Percentiles rank a stretch among this genome's conserved stretches.
phyloP scores from a whole-genome alignment of 305 asterid species.

The Caryopteris hybrid region DNA sequence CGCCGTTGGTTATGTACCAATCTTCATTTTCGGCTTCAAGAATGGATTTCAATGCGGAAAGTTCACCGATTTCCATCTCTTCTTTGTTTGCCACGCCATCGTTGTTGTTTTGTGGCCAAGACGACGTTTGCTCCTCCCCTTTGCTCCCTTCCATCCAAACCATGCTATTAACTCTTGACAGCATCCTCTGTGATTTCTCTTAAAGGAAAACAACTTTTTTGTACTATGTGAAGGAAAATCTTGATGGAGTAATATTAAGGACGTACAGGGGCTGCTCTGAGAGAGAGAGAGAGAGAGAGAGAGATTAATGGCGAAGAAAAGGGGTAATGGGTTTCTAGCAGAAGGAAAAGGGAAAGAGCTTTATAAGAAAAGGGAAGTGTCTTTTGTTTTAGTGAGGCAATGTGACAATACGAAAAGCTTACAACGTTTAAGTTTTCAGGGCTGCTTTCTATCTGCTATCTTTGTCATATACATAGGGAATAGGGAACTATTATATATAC shows the following conservation, averaged over 20 bases:
- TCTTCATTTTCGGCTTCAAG: slow-evolving; percentile 60
- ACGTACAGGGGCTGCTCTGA: no score
- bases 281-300: slow-evolving; percentile 4
- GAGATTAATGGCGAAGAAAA: no score
- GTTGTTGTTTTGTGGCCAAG: slow-evolving; percentile 45
- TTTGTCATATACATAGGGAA: neutral
- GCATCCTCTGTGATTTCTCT: slow-evolving; percentile 28
- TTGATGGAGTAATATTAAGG: no score
- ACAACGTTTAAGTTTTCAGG: slow-evolving; percentile 27
- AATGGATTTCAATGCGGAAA: slow-evolving; percentile 71
- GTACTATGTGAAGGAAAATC: no score
- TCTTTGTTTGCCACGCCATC: slow-evolving; percentile 30
- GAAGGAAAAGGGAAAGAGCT: slow-evolving; percentile 34
- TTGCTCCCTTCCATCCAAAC: slow-evolving; percentile 62
- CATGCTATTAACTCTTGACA: slow-evolving; percentile 63
- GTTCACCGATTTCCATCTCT: slow-evolving; percentile 47
- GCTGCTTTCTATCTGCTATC: slow-evolving; percentile 5
- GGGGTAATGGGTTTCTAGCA: neutral
- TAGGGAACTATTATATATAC: neutral
- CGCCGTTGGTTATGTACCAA: slow-evolving; percentile 45
- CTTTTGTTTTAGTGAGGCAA: slow-evolving; percentile 13
- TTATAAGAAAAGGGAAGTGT: slow-evolving; percentile 27
- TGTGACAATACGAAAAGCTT: slow-evolving; percentile 26
- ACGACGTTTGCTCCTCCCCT: slow-evolving; percentile 32
- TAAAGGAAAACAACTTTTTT: neutral